phyloP scores from a whole-genome alignment of 2,329 filamentous ascomycete species.

The Aureobasidium melanogenum region DNA sequence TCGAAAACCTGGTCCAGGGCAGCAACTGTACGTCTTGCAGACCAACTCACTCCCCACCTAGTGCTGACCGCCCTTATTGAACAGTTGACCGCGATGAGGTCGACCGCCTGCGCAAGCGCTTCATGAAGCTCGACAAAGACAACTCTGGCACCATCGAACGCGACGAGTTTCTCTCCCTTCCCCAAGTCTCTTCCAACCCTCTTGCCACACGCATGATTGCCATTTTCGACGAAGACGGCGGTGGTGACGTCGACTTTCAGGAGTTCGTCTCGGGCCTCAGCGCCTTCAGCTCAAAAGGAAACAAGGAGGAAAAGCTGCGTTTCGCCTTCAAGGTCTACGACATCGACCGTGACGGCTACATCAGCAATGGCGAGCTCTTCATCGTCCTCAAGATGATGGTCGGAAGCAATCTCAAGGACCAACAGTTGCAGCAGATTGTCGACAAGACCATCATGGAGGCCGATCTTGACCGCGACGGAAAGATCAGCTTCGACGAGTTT shows the following conservation, averaged over 20 bases:
- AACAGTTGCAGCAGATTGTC: slow-evolving; percentile 97
- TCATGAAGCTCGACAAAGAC: slow-evolving; percentile 99
- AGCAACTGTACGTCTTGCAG: slow-evolving; percentile 69
- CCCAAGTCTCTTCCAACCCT: slow-evolving; percentile 95
- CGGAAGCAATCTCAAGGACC: slow-evolving; percentile 96
- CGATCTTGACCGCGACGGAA: slow-evolving; percentile 88
- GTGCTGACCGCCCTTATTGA: slow-evolving; percentile 10
- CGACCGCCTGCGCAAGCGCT: slow-evolving; percentile 87
- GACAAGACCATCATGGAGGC: slow-evolving; percentile 99
- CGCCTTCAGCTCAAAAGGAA: slow-evolving; percentile 94
- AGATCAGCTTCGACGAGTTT: slow-evolving; percentile 99
- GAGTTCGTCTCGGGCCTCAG: slow-evolving; percentile 94
- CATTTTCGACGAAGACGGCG: slow-evolving; percentile 97
- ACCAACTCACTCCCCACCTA: background rate
- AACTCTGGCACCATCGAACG: slow-evolving; percentile 97
- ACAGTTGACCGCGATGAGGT: slow-evolving; percentile 95
- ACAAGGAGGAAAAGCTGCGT: slow-evolving; percentile 96
- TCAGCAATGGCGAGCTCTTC: slow-evolving; percentile 97
- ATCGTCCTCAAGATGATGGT: slow-evolving; percentile 99
- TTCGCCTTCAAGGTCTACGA: slow-evolving; percentile 99
- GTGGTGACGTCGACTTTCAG: slow-evolving; percentile 96
- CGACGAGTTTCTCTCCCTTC: slow-evolving; percentile 93
- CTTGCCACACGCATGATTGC: slow-evolving; percentile 98
- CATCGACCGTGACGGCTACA: slow-evolving; percentile 96
- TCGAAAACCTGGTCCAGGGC: slow-evolving; percentile 92